Evolutionary conservation across 2,329 filamentous ascomycete genomes (phyloP).

Genomic region (Rhynchosporium agropyri): DNA sequence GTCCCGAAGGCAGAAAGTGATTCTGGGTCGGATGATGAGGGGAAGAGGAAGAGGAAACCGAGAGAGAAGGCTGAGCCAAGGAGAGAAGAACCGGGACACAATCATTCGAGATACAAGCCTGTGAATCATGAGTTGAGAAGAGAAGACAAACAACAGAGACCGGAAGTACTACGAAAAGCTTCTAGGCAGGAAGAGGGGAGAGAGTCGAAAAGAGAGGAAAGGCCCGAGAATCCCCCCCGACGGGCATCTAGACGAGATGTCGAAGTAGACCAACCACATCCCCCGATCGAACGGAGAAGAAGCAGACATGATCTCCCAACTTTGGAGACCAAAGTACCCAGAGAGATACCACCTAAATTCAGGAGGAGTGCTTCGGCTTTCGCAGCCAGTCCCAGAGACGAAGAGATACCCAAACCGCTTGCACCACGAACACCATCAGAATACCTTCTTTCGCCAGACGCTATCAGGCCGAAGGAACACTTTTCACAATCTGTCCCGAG

Average conservation of each 20-base stretch:
- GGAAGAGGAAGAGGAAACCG: constrained; percentile 7
- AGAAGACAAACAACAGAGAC: neutral
- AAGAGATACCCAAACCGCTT: constrained; percentile 35
- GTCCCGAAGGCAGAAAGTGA: constrained; percentile 44
- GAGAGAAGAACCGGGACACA: neutral
- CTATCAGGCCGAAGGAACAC: constrained; percentile 40
- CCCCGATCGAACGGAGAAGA: constrained; percentile 30
- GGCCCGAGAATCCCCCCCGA: constrained; percentile 3
- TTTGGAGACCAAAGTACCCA: constrained; percentile 40
- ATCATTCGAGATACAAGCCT: constrained; percentile 2
- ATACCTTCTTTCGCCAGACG: constrained; percentile 52
- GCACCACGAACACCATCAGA: constrained; percentile 40
- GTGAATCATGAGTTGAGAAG: constrained; percentile 3
- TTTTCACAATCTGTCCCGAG: constrained; percentile 43
- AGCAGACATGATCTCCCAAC: constrained; percentile 42
- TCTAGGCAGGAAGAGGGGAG: constrained; percentile 14
- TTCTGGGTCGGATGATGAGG: constrained; percentile 10
- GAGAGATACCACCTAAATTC: constrained; percentile 40
- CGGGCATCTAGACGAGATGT: constrained; percentile 19
- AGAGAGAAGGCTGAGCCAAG: neutral
- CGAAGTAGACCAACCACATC: constrained; percentile 21
- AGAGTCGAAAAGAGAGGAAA: constrained; percentile 12
- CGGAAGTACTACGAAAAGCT: constrained; percentile 6
- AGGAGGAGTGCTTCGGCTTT: constrained; percentile 39
- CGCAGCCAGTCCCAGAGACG: constrained; percentile 29